Base-by-base conservation (phyloP, 2,329 filamentous ascomycete species). In the Pezicula carpinea region DNA sequence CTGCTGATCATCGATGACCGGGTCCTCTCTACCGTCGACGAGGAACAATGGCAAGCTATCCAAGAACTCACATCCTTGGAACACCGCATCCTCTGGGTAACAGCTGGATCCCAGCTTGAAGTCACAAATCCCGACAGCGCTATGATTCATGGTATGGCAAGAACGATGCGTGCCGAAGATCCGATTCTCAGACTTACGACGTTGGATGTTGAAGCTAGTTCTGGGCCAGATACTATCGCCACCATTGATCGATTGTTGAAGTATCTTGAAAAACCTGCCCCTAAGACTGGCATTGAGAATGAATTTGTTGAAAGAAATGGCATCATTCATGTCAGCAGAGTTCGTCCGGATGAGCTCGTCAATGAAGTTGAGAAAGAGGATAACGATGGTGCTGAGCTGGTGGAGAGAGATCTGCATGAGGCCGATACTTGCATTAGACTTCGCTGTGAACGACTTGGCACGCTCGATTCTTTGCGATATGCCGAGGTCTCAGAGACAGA, bases 241-340 rank as follows among this genome's bases (percentile, higher is more conserved):
- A 38, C 51, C 17, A 23, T 53, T 8, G 22, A 32, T 7, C n/a
- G 39, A 7, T 32, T 50, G 10, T 33, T 53, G 5, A 22, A 46
- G 18, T 18, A 23, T 19, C 34, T 50, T 6, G 23, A 17, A 5
- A 31, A 38, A 17, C 14, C 31, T 6, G 23, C 35, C 1, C 21
- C 23, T 3, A 39, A 46, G 18, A 13, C 5, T 3, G 19, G 22
- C 5, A 34, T 48, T 11, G 63, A 66, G 6, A 54, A 40, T 6
- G 60, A 67, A 44, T 66, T 59, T 34, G 51, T 52, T 17, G 62
- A 65, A 46, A 54, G 59, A 0, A 48, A 59, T 15, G 62, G 63
- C 5, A 33, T 62, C 3, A 6, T 66, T 0, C 44, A 52, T 18
- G 43, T 63, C 7, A 54, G 46, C 31, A 52, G 63, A 6, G 31